Evolutionary conservation across 108 stramenopile genomes (phyloP).

Genomic region (Craspedostauros australis): DNA sequence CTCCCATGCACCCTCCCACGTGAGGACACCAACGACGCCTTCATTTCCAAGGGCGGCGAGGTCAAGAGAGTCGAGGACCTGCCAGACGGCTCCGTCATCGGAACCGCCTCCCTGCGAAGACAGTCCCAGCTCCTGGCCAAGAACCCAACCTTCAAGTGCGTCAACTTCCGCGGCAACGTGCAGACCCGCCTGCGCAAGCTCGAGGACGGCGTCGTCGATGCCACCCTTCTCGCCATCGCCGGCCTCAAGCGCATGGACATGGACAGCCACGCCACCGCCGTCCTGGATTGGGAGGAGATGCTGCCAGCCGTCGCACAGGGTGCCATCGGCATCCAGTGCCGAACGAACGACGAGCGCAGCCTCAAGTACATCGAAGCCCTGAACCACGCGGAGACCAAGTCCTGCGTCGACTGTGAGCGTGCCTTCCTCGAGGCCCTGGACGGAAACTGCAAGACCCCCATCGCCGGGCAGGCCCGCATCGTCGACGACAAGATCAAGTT

Average conservation of each 20-base stretch:
- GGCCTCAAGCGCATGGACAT: slow-evolving; percentile 98
- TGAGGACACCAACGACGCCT: slow-evolving; percentile 98
- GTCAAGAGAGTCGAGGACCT: slow-evolving; percentile 80
- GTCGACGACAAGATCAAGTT: slow-evolving; percentile 85
- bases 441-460: slow-evolving; percentile 99
- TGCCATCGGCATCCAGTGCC: slow-evolving; percentile 99
- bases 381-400: slow-evolving; percentile 88
- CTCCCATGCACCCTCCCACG: slow-evolving; percentile 96
- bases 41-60: slow-evolving; percentile 68
- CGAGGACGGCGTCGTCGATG: slow-evolving; percentile 97
- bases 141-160: slow-evolving; percentile 95
- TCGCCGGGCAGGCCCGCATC: slow-evolving; percentile 95
- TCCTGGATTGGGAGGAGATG: slow-evolving; percentile 96
- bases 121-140: slow-evolving; percentile 93
- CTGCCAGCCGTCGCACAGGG: slow-evolving; percentile 99
- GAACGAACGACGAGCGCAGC: slow-evolving; percentile 83
- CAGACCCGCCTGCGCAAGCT: slow-evolving; percentile 98
- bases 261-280: slow-evolving; percentile 86
- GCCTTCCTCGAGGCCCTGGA: slow-evolving; percentile 96
- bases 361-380: slow-evolving; percentile 90
- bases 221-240: slow-evolving; percentile 97
- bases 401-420: slow-evolving; percentile 97
- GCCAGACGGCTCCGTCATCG: slow-evolving; percentile 91
- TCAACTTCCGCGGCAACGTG: slow-evolving; percentile 99
- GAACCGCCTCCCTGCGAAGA: slow-evolving; percentile 96